These are phyloP conservation scores for Scalesia atractyloides DNA, from an alignment of 129 eudicot genomes.

Conservation along the genomic window DNA sequence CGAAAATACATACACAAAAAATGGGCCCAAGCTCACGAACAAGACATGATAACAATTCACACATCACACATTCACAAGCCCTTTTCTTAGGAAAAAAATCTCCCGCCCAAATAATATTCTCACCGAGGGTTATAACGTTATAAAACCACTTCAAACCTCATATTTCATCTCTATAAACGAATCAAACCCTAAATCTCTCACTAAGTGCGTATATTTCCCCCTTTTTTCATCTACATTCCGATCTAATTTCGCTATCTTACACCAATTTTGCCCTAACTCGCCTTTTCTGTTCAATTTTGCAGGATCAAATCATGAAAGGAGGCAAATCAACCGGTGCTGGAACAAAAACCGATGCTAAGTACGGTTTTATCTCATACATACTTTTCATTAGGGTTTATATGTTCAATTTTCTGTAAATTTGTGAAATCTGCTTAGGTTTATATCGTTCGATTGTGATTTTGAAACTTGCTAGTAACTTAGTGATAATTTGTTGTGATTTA, in stretches of 20 bases:
- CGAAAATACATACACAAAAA: too few relatives aligned
- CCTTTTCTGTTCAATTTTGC: neutral
- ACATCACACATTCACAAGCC: neutral
- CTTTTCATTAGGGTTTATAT: neutral
- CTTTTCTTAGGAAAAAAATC: constrained; percentile 11
- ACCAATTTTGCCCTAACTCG: constrained; percentile 22
- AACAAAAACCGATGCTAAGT: constrained; percentile 45
- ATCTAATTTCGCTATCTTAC: neutral
- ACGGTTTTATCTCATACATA: constrained; percentile 1
- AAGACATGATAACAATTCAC: neutral
- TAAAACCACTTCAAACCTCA: constrained; percentile 20
- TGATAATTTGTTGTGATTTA: constrained; percentile 10
- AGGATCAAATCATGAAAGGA: constrained; percentile 54
- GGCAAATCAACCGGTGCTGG: constrained; percentile 54
- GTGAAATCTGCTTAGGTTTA: neutral
- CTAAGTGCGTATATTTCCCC: neutral
- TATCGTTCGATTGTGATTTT: neutral
- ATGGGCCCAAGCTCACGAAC: too few relatives aligned
- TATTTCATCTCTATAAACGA: neutral
- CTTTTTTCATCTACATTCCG: neutral
- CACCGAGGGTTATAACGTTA: neutral
- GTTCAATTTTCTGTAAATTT: neutral
- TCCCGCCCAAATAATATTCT: constrained; percentile 34
- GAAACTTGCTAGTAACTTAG: neutral
- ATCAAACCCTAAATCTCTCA: constrained; percentile 32